Conservation (phyloP, 352 stramenopile genomes). For the Pythium coloratum region DNA sequence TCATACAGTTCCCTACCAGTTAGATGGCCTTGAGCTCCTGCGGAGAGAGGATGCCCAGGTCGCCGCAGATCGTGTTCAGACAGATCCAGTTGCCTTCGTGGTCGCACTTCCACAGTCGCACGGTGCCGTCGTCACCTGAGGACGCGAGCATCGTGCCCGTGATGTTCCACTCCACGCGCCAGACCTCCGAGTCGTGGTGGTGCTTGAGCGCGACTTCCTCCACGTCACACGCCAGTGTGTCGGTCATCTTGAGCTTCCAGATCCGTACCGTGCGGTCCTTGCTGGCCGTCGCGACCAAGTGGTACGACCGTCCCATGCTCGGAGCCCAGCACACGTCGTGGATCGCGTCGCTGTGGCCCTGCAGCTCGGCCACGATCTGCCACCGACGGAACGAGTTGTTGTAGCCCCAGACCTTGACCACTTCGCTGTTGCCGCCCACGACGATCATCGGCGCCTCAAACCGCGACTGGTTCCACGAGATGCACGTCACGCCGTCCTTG, state of each 20-base stretch:
- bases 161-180: conserved; percentile 97
- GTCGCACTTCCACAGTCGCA: conserved; percentile 96
- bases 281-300: conserved; percentile 92
- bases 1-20: neutral
- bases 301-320: conserved; percentile 92
- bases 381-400: conserved; percentile 86
- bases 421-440: conserved; percentile 88
- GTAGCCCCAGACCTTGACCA: conserved; percentile 92
- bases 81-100: conserved; percentile 91
- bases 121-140: conserved; percentile 92
- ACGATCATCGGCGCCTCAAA: conserved; percentile 96
- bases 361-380: conserved; percentile 83
- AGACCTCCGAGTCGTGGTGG: conserved; percentile 91
- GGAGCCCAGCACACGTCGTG: conserved; percentile 96
- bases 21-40: conserved; percentile 27
- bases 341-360: conserved; percentile 87
- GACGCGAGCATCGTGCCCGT: conserved; percentile 95
- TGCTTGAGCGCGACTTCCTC: conserved; percentile 78
- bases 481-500: conserved; percentile 86
- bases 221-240: conserved; percentile 68
- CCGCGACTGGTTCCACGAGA: conserved; percentile 94
- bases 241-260: conserved; percentile 81
- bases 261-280: conserved; percentile 91
- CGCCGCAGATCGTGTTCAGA: conserved; percentile 84
- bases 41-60: conserved; percentile 46